phyloP scores from a whole-genome alignment of 257 asterid genomes.

The Solanum sejunctum region DNA sequence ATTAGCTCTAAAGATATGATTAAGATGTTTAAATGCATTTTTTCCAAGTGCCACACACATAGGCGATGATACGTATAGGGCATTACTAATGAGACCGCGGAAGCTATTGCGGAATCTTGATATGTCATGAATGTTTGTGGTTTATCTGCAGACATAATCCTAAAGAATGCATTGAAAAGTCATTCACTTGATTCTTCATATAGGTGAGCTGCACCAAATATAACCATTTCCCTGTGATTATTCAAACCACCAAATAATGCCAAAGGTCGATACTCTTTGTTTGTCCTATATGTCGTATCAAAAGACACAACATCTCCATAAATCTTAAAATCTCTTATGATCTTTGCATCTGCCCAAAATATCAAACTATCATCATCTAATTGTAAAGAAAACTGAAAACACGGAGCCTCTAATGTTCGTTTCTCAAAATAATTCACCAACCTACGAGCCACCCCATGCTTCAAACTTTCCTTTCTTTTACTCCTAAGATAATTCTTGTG shows the following conservation, averaged over 20 bases:
- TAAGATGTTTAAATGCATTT: neutral
- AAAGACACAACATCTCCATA: neutral
- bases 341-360: neutral
- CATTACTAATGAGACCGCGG: neutral
- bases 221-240: neutral
- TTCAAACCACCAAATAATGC: neutral
- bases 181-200: no score
- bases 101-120: neutral
- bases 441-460: neutral
- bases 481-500: neutral
- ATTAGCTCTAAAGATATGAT: neutral
- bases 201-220: no score
- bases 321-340: neutral
- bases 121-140: neutral
- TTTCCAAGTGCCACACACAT: neutral
- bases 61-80: neutral
- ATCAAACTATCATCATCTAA: neutral
- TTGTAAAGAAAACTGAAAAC: neutral
- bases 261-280: neutral
- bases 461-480: neutral
- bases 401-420: neutral
- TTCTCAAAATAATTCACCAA: neutral
- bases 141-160: neutral
- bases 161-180: no score
- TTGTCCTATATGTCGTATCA: neutral